Percentiles rank a stretch among this genome's conserved stretches.
Evolutionary conservation across 1,284 basidiomycete species (phyloP).

Genomic region (Apiotrichum veenhuisii): DNA sequence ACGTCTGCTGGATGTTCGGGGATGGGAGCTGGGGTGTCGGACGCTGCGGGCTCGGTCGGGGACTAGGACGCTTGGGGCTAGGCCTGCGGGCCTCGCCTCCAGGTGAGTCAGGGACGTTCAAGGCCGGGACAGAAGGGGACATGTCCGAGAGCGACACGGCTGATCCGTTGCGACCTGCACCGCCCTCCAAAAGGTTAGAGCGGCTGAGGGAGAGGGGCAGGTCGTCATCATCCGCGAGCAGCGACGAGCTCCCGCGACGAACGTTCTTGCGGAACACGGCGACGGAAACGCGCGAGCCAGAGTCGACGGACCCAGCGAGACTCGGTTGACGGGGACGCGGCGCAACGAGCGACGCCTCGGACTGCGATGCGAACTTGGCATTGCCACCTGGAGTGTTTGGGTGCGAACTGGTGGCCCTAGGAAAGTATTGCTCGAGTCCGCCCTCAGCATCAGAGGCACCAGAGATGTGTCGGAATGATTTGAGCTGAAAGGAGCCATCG

Average conservation of each 20-base stretch:
- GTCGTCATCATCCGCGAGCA: slow-evolving; percentile 35
- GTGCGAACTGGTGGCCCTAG: background rate
- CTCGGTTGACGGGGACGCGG: slow-evolving; percentile 31
- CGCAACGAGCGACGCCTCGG: background rate
- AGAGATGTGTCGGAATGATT: slow-evolving; percentile 45
- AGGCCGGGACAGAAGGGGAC: background rate
- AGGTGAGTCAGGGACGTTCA: background rate
- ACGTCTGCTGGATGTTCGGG: background rate
- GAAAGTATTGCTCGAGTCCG: slow-evolving; percentile 9
- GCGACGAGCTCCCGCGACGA: slow-evolving; percentile 29
- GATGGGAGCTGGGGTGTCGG: background rate
- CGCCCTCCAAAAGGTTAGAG: slow-evolving; percentile 4
- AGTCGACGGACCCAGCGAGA: slow-evolving; percentile 25
- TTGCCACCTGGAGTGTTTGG: background rate
- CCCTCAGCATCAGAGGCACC: slow-evolving; percentile 24
- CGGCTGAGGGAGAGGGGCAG: slow-evolving; percentile 32
- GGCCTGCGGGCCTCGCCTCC: background rate
- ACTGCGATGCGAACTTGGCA: background rate
- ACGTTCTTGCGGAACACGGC: slow-evolving; percentile 41
- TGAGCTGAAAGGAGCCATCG: slow-evolving; percentile 45
- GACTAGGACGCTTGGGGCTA: background rate
- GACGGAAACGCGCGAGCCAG: slow-evolving; percentile 26
- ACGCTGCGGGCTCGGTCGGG: background rate
- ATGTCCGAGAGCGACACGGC: slow-evolving; percentile 13
- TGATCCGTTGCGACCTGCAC: slow-evolving; percentile 6